phyloP scores from a whole-genome alignment of 2,329 filamentous ascomycete genomes.

The Amylocarpus encephaloides region DNA sequence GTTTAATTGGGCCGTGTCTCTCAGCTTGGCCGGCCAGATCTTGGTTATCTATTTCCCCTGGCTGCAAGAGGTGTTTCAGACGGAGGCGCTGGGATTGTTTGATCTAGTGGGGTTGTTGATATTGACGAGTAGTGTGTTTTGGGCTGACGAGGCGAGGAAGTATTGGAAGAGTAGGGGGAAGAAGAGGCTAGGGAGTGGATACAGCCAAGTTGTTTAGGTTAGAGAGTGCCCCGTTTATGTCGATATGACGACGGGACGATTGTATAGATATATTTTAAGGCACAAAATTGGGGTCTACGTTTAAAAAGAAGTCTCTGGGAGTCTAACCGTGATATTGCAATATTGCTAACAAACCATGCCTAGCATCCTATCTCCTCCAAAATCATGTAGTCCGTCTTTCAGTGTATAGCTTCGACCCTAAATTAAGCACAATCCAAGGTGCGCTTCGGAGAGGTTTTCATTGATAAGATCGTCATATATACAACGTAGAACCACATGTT shows the following conservation, averaged over 20 bases:
- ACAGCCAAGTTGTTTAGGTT: slow-evolving; percentile 57
- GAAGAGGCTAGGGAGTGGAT: slow-evolving; percentile 51
- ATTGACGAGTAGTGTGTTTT: slow-evolving; percentile 86
- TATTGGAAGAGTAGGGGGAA: slow-evolving; percentile 56
- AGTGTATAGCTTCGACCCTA: too few relatives aligned
- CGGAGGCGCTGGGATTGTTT: slow-evolving; percentile 68
- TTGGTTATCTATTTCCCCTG: slow-evolving; percentile 93
- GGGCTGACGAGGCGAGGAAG: slow-evolving; percentile 88
- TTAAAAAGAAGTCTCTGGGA: too few relatives aligned
- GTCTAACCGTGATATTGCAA: too few relatives aligned
- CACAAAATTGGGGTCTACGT: neutral
- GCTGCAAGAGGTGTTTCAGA: slow-evolving; percentile 92
- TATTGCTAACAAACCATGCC: too few relatives aligned
- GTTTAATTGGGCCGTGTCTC: slow-evolving; percentile 92
- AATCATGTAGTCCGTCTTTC: neutral
- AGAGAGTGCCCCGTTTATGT: neutral
- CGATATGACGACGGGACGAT: slow-evolving; percentile 1
- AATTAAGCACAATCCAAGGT: too few relatives aligned
- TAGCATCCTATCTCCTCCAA: too few relatives aligned
- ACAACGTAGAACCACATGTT: too few relatives aligned
- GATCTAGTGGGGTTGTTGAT: slow-evolving; percentile 69
- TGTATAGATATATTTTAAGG: slow-evolving; percentile 4
- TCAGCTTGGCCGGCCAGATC: slow-evolving; percentile 77
- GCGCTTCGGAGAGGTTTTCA: neutral
- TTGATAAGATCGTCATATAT: slow-evolving; percentile 1